A percentile compares a stretch with the other conserved stretches of the same genome.
Evolutionary conservation across 164 flowering plant genomes (phyloP).

Genomic region (Magnolia officinalis): DNA sequence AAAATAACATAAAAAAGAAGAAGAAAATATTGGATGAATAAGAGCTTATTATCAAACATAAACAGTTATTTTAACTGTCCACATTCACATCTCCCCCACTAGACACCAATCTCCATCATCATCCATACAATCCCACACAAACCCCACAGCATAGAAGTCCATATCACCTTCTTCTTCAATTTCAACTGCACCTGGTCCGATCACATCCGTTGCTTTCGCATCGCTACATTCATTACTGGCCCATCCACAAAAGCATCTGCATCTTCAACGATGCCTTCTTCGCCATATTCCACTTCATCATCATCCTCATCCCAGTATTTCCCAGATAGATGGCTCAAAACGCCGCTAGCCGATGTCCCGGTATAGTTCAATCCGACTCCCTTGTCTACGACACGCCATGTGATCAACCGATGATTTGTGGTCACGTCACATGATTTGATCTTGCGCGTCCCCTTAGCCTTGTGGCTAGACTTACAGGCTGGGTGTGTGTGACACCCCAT

Average conservation of each 20-base stretch:
- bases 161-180: constrained; percentile 1
- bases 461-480: constrained; percentile 44
- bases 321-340: constrained; percentile 28
- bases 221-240: background rate
- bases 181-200: background rate
- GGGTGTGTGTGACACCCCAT: constrained; percentile 44
- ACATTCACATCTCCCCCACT: constrained; percentile 29
- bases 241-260: background rate
- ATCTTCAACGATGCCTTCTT: background rate
- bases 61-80: no score
- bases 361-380: constrained; percentile 15
- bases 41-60: no score
- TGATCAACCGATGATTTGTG: constrained; percentile 13
- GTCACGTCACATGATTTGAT: constrained; percentile 24
- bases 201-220: background rate
- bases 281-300: background rate
- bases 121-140: constrained; percentile 34
- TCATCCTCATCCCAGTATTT: constrained; percentile 7
- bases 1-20: no score
- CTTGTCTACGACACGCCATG: constrained; percentile 4
- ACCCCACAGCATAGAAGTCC: constrained; percentile 45
- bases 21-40: no score
- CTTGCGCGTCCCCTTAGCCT: constrained; percentile 57
- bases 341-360: constrained; percentile 37
- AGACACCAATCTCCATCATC: constrained; percentile 65